A percentile compares a stretch with the other conserved stretches of the same genome.
Conservation (phyloP, 164 flowering plant genomes). For the Cinnamomum chago region DNA sequence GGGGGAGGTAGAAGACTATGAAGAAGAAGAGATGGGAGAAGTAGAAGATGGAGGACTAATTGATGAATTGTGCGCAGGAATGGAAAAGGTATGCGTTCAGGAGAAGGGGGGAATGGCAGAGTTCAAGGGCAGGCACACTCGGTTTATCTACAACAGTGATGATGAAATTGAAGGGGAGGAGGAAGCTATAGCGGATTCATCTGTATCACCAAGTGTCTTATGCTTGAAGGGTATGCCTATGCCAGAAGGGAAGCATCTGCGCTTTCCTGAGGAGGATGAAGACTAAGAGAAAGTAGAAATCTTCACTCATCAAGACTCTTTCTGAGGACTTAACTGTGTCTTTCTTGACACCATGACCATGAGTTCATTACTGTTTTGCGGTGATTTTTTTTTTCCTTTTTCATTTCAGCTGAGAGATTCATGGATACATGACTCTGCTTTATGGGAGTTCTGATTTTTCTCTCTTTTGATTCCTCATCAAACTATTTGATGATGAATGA, state of each 20-base stretch:
- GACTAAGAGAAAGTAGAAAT: not conserved
- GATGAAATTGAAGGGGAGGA: conserved; percentile 23
- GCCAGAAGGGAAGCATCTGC: conserved; percentile 23
- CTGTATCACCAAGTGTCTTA: conserved; percentile 10
- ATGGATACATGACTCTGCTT: too few relatives aligned
- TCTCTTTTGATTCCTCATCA: too few relatives aligned
- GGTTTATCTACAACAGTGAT: conserved; percentile 22
- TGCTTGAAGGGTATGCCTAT: conserved; percentile 17
- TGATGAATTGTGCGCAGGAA: conserved; percentile 14
- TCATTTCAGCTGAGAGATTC: too few relatives aligned
- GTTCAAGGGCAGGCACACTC: conserved; percentile 17
- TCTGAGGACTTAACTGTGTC: not conserved
- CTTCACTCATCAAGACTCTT: not conserved
- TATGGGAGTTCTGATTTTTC: too few relatives aligned
- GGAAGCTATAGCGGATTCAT: not conserved
- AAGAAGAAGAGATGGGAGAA: conserved; percentile 5
- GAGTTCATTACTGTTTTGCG: not conserved
- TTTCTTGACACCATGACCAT: conserved; percentile 2
- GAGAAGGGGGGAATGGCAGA: conserved; percentile 7
- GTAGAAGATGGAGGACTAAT: conserved; percentile 11
- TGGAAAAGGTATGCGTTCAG: conserved; percentile 10
- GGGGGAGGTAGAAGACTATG: conserved; percentile 21
- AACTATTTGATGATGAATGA: too few relatives aligned
- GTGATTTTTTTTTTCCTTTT: too few relatives aligned
- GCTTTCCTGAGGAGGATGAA: conserved; percentile 21